Base-by-base conservation (phyloP, 768 basidiomycete genomes). In the Serendipita sp. region DNA sequence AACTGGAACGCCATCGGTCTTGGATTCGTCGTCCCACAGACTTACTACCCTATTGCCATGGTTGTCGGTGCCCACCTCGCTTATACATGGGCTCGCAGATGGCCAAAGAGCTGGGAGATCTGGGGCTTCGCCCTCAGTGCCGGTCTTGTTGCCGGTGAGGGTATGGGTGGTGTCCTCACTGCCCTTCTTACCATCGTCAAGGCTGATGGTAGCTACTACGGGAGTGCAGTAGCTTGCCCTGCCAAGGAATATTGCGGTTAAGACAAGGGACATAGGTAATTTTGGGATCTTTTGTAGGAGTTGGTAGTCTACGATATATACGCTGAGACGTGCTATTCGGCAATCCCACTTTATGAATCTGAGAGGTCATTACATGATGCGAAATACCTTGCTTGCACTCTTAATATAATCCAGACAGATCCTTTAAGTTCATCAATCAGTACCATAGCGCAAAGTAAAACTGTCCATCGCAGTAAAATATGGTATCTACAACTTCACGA, bases 131-230 rank as follows among this genome's bases (percentile, higher is more conserved):
- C 80, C 37, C 66, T 81, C 67, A 74, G 80, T 62, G 79, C 79
- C 62, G 82, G 82, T 68, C 72, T 81, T 64, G 73, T 83, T 44
- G 80, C 81, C 36, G 82, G 82, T 33, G 82, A 83, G 67, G 83
- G 83, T 72, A 74, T 84, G 37, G 83, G 81, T 34, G 83, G 82
- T 69, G 81, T 84, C 58, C 76, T 83, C 70, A 78, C 79, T 66
- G 81, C 82, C 13, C 70, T 83, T 16, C 74, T 83, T 29, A 78
- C 80, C 33, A 73, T 83, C 62, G 70, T 75, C 48, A 77, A 77
- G 62, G 80, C 81, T 44, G 80, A 81, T 65, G 81, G 80, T n/a
- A 37, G 55, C 55, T 33, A 33, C 55, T 60, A 60, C 34, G 55
- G 55, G 2, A 60, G 55, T 37, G 16, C 55, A 27, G 55, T 60